A percentile compares a stretch with the other conserved stretches of the same genome.
These are phyloP conservation scores for Fremontodendron californicum DNA, from an alignment of 345 rosid genomes.

Conservation along the genomic window DNA sequence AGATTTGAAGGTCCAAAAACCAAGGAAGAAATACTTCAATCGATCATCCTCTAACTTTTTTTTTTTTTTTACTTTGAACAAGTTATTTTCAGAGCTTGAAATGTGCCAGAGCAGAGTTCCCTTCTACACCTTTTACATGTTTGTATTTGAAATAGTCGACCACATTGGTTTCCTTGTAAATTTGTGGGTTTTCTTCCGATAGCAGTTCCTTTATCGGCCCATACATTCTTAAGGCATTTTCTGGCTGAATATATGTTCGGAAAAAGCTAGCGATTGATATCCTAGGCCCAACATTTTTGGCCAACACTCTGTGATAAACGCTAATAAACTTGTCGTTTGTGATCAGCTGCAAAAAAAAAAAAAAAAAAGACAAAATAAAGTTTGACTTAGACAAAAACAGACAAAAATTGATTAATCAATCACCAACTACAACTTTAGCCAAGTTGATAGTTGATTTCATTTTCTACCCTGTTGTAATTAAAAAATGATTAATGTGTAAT, in stretches of 20 bases:
- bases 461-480: not conserved
- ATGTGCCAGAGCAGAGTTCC: constrained; percentile 9
- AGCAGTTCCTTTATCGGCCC: constrained; percentile 32
- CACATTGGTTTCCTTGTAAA: constrained; percentile 9
- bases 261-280: constrained; percentile 36
- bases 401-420: constrained; percentile 1
- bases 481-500: too few relatives aligned
- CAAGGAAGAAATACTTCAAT: not conserved
- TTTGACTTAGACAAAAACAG: not conserved
- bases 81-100: not conserved
- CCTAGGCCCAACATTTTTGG: constrained; percentile 34
- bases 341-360: constrained; percentile 34
- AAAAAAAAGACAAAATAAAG: not conserved
- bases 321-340: constrained; percentile 43
- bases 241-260: constrained; percentile 1
- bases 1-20: not conserved
- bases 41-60: too few relatives aligned
- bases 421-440: not conserved
- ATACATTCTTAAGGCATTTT: constrained; percentile 6
- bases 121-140: not conserved
- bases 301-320: constrained; percentile 42
- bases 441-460: not conserved
- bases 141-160: constrained; percentile 8
- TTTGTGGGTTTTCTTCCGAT: constrained; percentile 10
- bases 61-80: too few relatives aligned